phyloP scores from a whole-genome alignment of 345 rosid genomes.

The Sisymbrium altissimum region DNA sequence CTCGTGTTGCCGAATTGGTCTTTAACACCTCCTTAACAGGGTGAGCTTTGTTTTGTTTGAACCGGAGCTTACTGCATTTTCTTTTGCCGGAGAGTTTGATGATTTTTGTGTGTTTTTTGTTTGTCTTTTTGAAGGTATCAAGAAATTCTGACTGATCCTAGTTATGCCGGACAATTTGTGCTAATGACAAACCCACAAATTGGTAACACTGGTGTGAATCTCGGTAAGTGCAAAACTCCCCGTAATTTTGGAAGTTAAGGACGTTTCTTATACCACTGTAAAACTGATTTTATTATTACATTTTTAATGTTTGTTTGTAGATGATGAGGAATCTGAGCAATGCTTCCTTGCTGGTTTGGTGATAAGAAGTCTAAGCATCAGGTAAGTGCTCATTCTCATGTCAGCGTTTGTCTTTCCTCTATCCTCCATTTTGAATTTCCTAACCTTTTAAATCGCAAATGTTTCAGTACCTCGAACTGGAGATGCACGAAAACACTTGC shows the following conservation, averaged over 20 bases:
- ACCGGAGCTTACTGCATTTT: not conserved
- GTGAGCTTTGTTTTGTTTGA: slow-evolving; percentile 30
- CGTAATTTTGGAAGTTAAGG: not conserved
- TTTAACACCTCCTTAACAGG: slow-evolving; percentile 96
- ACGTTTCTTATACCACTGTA: not conserved
- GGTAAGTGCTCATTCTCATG: slow-evolving; percentile 30
- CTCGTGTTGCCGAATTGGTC: slow-evolving; percentile 93
- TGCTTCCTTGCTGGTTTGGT: slow-evolving; percentile 94
- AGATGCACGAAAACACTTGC: slow-evolving; percentile 73
- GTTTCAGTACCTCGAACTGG: slow-evolving; percentile 87
- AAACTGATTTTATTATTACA: not conserved
- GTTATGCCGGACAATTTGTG: slow-evolving; percentile 97
- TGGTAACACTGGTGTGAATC: slow-evolving; percentile 96
- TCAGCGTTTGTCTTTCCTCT: not conserved
- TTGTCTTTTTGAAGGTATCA: slow-evolving; percentile 61
- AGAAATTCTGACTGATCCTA: slow-evolving; percentile 96
- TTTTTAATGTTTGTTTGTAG: slow-evolving; percentile 34
- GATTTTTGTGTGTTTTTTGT: not conserved
- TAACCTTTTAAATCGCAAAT: not conserved
- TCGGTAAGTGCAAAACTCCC: slow-evolving; percentile 46
- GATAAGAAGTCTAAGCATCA: slow-evolving; percentile 78
- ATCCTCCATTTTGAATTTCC: not conserved
- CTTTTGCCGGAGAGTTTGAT: not conserved
- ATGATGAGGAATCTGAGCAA: slow-evolving; percentile 84
- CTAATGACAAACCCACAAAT: slow-evolving; percentile 95